A percentile compares a stretch with the other conserved stretches of the same genome.
phyloP scores from a whole-genome alignment of 192 early-diverging fungal species.

The Haplosporangium gracile region DNA sequence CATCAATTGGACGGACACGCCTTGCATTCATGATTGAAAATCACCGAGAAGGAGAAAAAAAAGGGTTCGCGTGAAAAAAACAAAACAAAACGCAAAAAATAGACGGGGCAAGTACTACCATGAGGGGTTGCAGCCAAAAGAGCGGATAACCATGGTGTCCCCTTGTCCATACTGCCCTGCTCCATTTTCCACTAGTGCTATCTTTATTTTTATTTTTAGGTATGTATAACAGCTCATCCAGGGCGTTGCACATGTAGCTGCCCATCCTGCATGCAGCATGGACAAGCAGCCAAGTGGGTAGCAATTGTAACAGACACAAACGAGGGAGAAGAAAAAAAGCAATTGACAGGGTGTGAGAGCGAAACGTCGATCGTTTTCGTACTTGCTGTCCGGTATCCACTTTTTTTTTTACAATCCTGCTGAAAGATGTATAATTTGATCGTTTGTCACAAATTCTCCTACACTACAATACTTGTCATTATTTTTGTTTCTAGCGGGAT shows the following conservation, averaged over 20 bases:
- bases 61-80: slow-evolving; percentile 3
- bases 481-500: background rate
- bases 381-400: background rate
- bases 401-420: background rate
- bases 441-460: background rate
- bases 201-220: slow-evolving; percentile 3
- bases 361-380: background rate
- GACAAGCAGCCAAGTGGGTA: background rate
- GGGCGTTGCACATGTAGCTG: background rate
- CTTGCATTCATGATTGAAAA: slow-evolving; percentile 2
- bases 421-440: background rate
- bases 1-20: background rate
- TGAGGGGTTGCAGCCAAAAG: background rate
- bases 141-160: background rate
- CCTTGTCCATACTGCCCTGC: background rate
- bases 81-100: background rate
- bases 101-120: background rate
- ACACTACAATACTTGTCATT: background rate
- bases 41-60: background rate
- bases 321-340: background rate
- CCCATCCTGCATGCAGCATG: background rate
- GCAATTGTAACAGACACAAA: background rate
- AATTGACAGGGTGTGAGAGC: background rate
- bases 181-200: background rate
- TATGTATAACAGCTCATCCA: background rate